A percentile compares a stretch with the other conserved stretches of the same genome.
These are phyloP conservation scores for Plasmodium vivax DNA, from an alignment of 169 alveolate genomes.

Conservation along the genomic window DNA sequence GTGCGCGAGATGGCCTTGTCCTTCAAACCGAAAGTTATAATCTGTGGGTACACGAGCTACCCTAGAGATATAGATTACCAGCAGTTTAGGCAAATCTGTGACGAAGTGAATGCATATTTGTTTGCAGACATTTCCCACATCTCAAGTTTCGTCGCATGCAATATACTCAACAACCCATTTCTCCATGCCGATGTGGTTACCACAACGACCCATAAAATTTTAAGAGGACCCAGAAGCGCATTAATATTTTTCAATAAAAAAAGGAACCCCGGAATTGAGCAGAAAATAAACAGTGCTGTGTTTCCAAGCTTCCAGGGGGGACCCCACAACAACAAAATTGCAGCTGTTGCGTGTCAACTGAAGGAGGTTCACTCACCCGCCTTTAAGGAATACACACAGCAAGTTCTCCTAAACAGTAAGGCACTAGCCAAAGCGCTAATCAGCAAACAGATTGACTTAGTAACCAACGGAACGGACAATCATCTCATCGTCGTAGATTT, in stretches of 20 bases:
- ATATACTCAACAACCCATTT: conserved; percentile 91
- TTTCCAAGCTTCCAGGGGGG: conserved; percentile 98
- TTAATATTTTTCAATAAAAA: conserved; percentile 92
- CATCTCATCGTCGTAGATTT: conserved; percentile 91
- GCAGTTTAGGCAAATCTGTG: conserved; percentile 93
- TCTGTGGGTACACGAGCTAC: conserved; percentile 89
- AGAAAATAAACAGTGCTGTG: conserved; percentile 94
- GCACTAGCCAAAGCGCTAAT: conserved; percentile 87
- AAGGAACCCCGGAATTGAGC: conserved; percentile 87
- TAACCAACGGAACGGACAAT: conserved; percentile 95
- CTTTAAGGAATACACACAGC: conserved; percentile 84
- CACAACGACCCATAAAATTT: conserved; percentile 97
- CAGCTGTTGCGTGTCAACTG: conserved; percentile 90
- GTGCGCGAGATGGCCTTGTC: conserved; percentile 79
- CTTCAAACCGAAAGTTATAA: conserved; percentile 89
- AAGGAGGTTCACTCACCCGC: conserved; percentile 80
- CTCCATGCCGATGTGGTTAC: conserved; percentile 96
- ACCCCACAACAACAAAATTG: conserved; percentile 93
- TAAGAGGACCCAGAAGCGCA: conserved; percentile 98
- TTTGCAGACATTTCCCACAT: conserved; percentile 98
- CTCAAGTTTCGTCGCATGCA: conserved; percentile 95
- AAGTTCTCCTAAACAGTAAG: conserved; percentile 83
- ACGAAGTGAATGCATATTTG: conserved; percentile 95
- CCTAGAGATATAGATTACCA: conserved; percentile 90
- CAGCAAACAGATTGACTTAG: conserved; percentile 80